phyloP scores from a whole-genome alignment of 2,329 filamentous ascomycete genomes.

The Fusarium odoratissimum region DNA sequence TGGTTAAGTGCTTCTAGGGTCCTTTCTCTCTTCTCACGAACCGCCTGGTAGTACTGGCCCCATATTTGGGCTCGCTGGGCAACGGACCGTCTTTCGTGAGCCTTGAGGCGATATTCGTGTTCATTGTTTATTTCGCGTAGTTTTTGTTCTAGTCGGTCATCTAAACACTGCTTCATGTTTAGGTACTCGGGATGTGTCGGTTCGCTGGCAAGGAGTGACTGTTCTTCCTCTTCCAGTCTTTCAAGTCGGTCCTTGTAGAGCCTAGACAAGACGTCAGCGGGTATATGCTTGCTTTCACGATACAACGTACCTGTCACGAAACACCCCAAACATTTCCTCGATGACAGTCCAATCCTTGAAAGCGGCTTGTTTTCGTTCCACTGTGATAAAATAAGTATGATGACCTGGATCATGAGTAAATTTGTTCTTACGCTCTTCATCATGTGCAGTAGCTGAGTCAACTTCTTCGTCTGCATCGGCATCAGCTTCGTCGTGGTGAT shows the following conservation, averaged over 20 bases:
- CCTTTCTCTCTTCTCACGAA: slow-evolving; percentile 84
- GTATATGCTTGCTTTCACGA: not conserved
- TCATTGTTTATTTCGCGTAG: slow-evolving; percentile 80
- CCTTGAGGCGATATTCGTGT: slow-evolving; percentile 77
- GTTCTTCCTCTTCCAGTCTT: slow-evolving; percentile 78
- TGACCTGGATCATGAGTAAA: slow-evolving; percentile 2
- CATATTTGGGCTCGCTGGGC: slow-evolving; percentile 88
- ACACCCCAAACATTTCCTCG: slow-evolving; percentile 87
- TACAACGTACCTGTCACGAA: slow-evolving; percentile 77
- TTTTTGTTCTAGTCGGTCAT: slow-evolving; percentile 84
- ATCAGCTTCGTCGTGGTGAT: slow-evolving; percentile 64
- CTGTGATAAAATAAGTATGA: slow-evolving; percentile 57
- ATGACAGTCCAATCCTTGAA: slow-evolving; percentile 83
- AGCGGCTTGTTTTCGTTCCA: slow-evolving; percentile 81
- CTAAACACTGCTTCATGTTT: slow-evolving; percentile 87
- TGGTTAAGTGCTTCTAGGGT: slow-evolving; percentile 84
- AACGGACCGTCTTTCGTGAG: slow-evolving; percentile 79
- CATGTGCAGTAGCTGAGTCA: slow-evolving; percentile 68
- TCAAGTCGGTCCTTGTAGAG: slow-evolving; percentile 90
- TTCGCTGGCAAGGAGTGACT: slow-evolving; percentile 67
- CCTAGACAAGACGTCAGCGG: slow-evolving; percentile 58
- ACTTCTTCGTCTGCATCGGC: slow-evolving; percentile 69
- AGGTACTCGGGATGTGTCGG: slow-evolving; percentile 92
- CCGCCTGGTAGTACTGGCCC: slow-evolving; percentile 88
- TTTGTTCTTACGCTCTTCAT: slow-evolving; percentile 68